phyloP scores from a whole-genome alignment of 345 rosid genomes.

The Capsella bursapastoris region DNA sequence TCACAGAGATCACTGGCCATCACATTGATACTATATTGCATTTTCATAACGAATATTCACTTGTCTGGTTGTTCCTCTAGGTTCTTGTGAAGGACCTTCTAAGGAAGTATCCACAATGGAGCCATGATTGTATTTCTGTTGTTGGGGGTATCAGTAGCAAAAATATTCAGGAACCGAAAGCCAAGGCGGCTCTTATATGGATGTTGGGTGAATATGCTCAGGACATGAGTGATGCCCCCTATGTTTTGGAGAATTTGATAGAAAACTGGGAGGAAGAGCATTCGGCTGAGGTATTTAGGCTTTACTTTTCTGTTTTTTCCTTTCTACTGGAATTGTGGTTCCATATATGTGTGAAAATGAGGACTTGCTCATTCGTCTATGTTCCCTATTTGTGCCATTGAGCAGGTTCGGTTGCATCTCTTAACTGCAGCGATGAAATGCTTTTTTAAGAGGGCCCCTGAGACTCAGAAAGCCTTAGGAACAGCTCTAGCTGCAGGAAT shows the following conservation, averaged over 20 bases:
- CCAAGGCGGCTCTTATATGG: conserved; percentile 98
- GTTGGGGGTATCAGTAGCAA: conserved; percentile 97
- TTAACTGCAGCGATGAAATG: conserved; percentile 96
- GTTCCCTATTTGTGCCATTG: conserved; percentile 33
- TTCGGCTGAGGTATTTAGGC: conserved; percentile 76
- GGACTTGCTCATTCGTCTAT: conserved; percentile 23
- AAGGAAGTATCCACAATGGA: conserved; percentile 99
- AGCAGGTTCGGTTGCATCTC: conserved; percentile 95
- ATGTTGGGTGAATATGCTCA: conserved; percentile 99
- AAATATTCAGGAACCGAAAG: conserved; percentile 93
- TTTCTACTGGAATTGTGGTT: conserved; percentile 29
- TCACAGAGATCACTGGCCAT: not conserved
- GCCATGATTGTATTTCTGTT: conserved; percentile 99
- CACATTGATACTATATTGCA: not conserved
- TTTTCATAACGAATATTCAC: conserved; percentile 1
- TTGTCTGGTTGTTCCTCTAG: conserved; percentile 46
- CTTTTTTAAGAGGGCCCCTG: conserved; percentile 94
- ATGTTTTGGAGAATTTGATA: conserved; percentile 77
- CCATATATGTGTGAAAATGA: conserved; percentile 19
- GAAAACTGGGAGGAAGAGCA: conserved; percentile 97
- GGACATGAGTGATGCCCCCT: conserved; percentile 98
- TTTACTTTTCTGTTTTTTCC: not conserved
- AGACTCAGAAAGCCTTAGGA: conserved; percentile 91
- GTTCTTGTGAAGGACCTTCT: conserved; percentile 97
- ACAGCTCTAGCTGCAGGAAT: conserved; percentile 84